Evolutionary conservation across 2,329 filamentous ascomycete genomes (phyloP).

Genomic region (Diaporthe vexans): DNA sequence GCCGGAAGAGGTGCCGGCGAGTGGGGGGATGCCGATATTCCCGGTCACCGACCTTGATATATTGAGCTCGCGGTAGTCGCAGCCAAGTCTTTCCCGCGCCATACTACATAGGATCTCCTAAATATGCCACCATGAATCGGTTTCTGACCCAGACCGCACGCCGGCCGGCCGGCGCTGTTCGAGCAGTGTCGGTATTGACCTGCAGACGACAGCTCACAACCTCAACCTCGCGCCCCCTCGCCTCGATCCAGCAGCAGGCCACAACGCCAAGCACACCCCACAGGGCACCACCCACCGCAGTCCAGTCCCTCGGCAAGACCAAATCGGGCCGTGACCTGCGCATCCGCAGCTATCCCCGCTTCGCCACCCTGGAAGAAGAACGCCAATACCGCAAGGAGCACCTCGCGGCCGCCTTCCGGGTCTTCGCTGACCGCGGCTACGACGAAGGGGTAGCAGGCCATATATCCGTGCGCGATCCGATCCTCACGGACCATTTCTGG

Average conservation of each 20-base stretch:
- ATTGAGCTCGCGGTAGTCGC: background rate
- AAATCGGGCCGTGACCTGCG: constrained; percentile 35
- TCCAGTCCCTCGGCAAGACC: constrained; percentile 41
- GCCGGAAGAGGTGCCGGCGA: background rate
- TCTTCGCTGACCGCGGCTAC: constrained; percentile 72
- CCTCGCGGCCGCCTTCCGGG: constrained; percentile 71
- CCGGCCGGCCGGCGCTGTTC: background rate
- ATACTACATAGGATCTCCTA: too few species aligned
- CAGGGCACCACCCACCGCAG: constrained; percentile 37
- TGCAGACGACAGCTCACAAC: constrained; percentile 9
- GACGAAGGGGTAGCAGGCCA: constrained; percentile 74
- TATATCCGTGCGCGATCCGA: constrained; percentile 55
- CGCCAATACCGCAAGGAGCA: constrained; percentile 70
- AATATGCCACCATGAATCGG: constrained; percentile 21
- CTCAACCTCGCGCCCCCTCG: constrained; percentile 14
- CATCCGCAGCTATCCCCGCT: constrained; percentile 66
- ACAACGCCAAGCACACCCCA: background rate
- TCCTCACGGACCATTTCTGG: constrained; percentile 46
- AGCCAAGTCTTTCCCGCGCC: background rate
- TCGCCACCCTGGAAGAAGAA: constrained; percentile 63
- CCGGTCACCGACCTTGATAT: background rate
- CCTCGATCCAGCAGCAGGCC: constrained; percentile 22
- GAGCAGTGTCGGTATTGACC: background rate
- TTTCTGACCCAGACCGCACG: background rate
- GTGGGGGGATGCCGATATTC: background rate